Conservation (phyloP, 352 stramenopile species). For the Globisporangium paddicum region DNA sequence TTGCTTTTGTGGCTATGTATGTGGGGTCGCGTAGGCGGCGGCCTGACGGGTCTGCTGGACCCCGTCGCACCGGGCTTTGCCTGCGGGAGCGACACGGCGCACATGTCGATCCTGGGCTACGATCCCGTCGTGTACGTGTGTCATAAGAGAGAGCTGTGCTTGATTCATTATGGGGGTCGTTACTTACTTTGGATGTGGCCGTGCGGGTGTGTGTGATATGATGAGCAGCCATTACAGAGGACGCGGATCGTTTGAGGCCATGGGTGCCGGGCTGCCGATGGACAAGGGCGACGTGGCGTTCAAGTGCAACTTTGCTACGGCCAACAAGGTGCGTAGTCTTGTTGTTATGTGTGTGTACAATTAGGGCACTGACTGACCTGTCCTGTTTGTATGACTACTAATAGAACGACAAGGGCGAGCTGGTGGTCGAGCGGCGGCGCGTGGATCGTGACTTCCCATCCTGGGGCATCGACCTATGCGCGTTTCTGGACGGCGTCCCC, state of each 20-base stretch:
- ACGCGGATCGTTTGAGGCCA: conserved; percentile 84
- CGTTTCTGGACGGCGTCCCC: conserved; percentile 57
- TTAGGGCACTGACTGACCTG: background rate
- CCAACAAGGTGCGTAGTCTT: conserved; percentile 28
- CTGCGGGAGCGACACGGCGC: conserved; percentile 83
- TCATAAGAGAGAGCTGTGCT: background rate
- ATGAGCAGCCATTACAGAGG: conserved; percentile 73
- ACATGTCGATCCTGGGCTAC: conserved; percentile 90
- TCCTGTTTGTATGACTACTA: background rate
- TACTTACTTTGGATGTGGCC: background rate
- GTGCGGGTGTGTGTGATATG: background rate
- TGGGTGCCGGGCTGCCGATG: conserved; percentile 82
- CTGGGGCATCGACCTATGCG: conserved; percentile 83
- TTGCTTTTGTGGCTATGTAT: conserved; percentile 1
- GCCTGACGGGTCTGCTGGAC: conserved; percentile 82
- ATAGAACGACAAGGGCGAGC: conserved; percentile 48
- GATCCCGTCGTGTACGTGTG: conserved; percentile 64
- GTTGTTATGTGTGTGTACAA: background rate
- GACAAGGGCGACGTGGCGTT: conserved; percentile 83
- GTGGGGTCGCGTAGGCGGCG: conserved; percentile 31
- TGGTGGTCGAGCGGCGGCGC: conserved; percentile 64
- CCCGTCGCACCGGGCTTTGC: conserved; percentile 79
- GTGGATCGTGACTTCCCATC: conserved; percentile 82
- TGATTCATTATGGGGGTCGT: background rate
- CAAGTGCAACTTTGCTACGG: conserved; percentile 88